Evolutionary conservation across 768 basidiomycete genomes (phyloP).

Genomic region (Aureoboletus auriporus): DNA sequence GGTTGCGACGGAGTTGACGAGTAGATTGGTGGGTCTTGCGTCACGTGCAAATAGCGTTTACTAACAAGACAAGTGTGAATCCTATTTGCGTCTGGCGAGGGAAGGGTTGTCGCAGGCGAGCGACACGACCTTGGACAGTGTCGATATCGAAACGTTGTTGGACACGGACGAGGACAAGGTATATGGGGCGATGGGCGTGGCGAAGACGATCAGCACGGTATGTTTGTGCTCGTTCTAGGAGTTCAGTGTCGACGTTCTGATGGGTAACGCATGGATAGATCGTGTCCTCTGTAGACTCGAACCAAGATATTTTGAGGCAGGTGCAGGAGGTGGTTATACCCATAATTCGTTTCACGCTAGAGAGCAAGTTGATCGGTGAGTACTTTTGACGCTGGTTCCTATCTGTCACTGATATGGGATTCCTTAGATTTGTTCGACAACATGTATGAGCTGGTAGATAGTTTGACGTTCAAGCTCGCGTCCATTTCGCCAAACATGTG

Average conservation of each 20-base stretch:
- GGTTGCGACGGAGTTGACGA: constrained; percentile 76
- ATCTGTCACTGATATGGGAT: neutral
- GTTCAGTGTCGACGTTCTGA: neutral
- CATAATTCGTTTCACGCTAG: constrained; percentile 69
- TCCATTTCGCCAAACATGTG: constrained; percentile 79
- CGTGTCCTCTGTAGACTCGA: constrained; percentile 67
- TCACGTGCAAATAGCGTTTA: neutral
- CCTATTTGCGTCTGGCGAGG: constrained; percentile 73
- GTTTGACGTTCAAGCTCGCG: constrained; percentile 76
- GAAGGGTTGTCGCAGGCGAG: constrained; percentile 56
- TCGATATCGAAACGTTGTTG: constrained; percentile 54
- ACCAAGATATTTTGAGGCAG: constrained; percentile 70
- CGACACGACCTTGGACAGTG: constrained; percentile 44
- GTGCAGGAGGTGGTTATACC: constrained; percentile 82
- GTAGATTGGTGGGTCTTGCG: constrained; percentile 57
- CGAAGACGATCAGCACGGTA: constrained; percentile 81
- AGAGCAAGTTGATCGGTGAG: constrained; percentile 73
- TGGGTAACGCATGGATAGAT: constrained; percentile 44
- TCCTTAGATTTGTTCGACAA: constrained; percentile 76
- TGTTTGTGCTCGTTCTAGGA: constrained; percentile 15
- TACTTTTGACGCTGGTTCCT: neutral
- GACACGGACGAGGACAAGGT: constrained; percentile 81
- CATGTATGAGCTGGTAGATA: constrained; percentile 83
- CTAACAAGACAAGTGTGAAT: constrained; percentile 55
- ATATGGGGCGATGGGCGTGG: constrained; percentile 81